Conservation (phyloP, 257 asterid species). For the Perilla frutescens region DNA sequence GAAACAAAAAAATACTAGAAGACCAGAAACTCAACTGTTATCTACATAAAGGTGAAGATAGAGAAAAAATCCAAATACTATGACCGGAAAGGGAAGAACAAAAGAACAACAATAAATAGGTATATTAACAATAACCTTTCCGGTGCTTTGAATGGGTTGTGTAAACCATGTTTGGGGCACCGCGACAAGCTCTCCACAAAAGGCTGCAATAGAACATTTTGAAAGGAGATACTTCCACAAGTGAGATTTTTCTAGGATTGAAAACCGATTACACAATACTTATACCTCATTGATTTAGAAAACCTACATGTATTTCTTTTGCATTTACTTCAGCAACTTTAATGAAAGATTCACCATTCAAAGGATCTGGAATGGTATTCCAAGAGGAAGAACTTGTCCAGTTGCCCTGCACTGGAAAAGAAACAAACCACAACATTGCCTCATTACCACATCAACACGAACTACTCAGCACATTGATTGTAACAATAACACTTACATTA, state of each 20-base stretch:
- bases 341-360: constrained; percentile 91
- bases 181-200: constrained; percentile 87
- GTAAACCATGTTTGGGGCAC: constrained; percentile 97
- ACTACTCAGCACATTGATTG: neutral
- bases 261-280: neutral
- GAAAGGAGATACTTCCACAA: constrained; percentile 4
- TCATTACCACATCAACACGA: neutral
- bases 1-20: neutral
- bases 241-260: neutral
- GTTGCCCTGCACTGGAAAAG: constrained; percentile 79
- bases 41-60: neutral
- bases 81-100: neutral
- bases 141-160: constrained; percentile 93
- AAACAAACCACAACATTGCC: constrained; percentile 22
- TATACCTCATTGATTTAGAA: neutral
- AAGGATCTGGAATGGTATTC: constrained; percentile 80
- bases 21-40: neutral
- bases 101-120: neutral
- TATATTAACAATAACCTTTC: constrained; percentile 64
- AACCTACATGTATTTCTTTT: constrained; percentile 65
- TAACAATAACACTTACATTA: neutral
- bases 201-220: constrained; percentile 61
- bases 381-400: constrained; percentile 69
- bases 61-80: neutral
- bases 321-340: constrained; percentile 84